Percentiles rank a stretch among this genome's conserved stretches.
Evolutionary conservation across 257 asterid genomes (phyloP).

Genomic region (Jaltomata sinuosa): DNA sequence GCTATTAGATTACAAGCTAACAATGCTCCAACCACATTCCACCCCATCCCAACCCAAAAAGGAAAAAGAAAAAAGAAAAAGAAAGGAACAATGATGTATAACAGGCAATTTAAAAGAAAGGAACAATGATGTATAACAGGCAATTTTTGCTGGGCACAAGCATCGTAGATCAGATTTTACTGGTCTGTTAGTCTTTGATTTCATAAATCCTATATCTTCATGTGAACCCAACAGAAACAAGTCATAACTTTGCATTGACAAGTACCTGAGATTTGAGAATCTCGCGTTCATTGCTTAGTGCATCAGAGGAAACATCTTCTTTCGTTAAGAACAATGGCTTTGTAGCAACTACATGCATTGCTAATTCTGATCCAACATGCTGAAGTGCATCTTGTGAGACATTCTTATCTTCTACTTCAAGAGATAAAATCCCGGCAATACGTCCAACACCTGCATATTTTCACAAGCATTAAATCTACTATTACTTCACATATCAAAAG

Average conservation of each 20-base stretch:
- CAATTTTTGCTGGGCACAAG: neutral
- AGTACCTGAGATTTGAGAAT: constrained; percentile 90
- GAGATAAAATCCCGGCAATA: constrained; percentile 79
- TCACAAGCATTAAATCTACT: neutral
- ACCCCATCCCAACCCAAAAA: neutral
- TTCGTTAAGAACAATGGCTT: constrained; percentile 74
- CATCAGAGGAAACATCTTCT: constrained; percentile 74
- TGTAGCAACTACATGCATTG: constrained; percentile 96
- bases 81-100: too few relatives aligned
- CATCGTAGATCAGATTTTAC: neutral
- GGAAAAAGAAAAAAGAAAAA: neutral
- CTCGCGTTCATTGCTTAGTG: constrained; percentile 69
- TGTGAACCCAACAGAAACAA: neutral
- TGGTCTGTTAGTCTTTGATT: neutral
- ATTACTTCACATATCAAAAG: neutral
- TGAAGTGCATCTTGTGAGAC: constrained; percentile 61
- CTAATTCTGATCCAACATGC: constrained; percentile 83
- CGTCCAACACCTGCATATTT: constrained; percentile 70
- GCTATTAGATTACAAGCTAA: neutral
- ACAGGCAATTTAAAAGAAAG: too few relatives aligned
- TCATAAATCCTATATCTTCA: neutral
- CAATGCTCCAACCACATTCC: neutral
- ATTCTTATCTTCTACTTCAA: constrained; percentile 73
- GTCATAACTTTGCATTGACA: neutral
- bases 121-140: neutral